Base-by-base conservation (phyloP, 2,329 filamentous ascomycete species). In the Cladosporium sphaerospermum region DNA sequence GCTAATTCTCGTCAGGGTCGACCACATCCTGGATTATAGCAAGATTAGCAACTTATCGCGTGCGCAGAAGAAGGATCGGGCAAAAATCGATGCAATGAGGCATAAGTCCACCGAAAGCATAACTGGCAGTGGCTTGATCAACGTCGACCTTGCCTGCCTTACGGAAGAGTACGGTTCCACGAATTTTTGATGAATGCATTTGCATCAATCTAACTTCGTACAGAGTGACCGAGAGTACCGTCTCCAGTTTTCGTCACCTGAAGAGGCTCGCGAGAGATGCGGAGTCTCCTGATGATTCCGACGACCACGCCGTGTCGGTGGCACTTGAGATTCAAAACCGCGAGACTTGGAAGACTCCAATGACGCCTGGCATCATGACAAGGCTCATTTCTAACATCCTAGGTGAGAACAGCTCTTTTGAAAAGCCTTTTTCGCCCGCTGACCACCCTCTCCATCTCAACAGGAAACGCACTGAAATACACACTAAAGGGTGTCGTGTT, bases 391-490 rank as follows among this genome's bases (percentile, higher is more conserved):
- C 45, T 1, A 54, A 54, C 11, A 42, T 54, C 1, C 68, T 75
- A 8, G 73, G 36, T 39, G 7, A 13, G 36, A 3, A 3, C 7
- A 23, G 23, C 2, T 3, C 23, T 23, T 7, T 2, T 23, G 23
- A 7, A 23, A 23, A 23, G 23, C 23, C 7, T 23, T 23, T 4
- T 5, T 1, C 23, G 23, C 23, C 23, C 23, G 23, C 36, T 13
- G 10, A n/a, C 36, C n/a, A 8, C 4, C n/a, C n/a, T 39, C 7
- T 39, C 16, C 7, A 39, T 39, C 11, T 39, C 36, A 9, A 14
- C 10, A 39, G 36, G 75, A 0, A 77, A 77, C 59, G 66, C 73
- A 1, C 60, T 77, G 13, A 77, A 77, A 54, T 75, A 76, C 56
- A 75, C 72, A 0, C 28, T 10, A 7, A 36, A 13, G 13, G 47